Evolutionary conservation across 139 green algal genomes (phyloP).

Genomic region (Closterium sp.): DNA sequence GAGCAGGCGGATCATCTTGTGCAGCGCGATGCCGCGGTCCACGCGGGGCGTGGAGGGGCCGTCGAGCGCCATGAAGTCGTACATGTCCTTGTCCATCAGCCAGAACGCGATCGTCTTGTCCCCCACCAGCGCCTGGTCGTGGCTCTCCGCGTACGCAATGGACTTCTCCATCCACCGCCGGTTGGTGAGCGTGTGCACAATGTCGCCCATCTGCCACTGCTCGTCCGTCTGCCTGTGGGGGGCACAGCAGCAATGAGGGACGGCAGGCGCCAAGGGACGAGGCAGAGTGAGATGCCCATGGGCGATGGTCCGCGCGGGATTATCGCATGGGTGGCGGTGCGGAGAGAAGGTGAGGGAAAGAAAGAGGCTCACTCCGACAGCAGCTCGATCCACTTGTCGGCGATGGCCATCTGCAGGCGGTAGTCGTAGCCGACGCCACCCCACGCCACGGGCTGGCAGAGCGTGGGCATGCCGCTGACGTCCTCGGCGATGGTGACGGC

Average conservation of each 20-base stretch:
- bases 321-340: neutral
- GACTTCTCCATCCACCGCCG: slow-evolving; percentile 84
- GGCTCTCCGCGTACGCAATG: slow-evolving; percentile 91
- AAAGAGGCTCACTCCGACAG: slow-evolving; percentile 33
- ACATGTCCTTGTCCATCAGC: slow-evolving; percentile 99
- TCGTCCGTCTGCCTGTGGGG: slow-evolving; percentile 65
- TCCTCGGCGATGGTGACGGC: slow-evolving; percentile 78
- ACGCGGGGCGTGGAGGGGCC: slow-evolving; percentile 58
- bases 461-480: slow-evolving; percentile 86
- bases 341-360: neutral
- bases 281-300: neutral
- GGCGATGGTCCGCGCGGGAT: neutral
- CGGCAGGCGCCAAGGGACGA: neutral
- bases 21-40: slow-evolving; percentile 92
- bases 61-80: slow-evolving; percentile 82
- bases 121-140: slow-evolving; percentile 93
- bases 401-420: slow-evolving; percentile 98
- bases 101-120: slow-evolving; percentile 99
- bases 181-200: slow-evolving; percentile 94
- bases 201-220: slow-evolving; percentile 90
- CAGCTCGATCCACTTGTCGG: slow-evolving; percentile 98
- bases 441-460: slow-evolving; percentile 77
- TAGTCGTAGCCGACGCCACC: slow-evolving; percentile 98
- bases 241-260: neutral
- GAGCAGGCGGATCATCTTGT: slow-evolving; percentile 92